phyloP scores from a whole-genome alignment of 2,329 filamentous ascomycete species.

The Arthroderma sp. region DNA sequence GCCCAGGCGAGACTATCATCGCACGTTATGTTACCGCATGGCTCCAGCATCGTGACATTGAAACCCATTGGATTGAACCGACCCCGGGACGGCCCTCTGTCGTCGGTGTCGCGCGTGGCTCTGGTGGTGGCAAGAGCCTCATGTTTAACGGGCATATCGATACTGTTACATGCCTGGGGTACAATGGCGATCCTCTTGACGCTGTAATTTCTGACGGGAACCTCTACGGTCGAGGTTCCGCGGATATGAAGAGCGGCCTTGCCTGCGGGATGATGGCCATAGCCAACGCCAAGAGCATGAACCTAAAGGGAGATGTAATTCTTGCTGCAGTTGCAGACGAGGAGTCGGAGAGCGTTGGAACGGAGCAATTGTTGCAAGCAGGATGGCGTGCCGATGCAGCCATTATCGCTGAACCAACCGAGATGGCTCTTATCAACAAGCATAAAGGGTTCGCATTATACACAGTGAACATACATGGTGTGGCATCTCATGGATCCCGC shows the following conservation, averaged over 20 bases:
- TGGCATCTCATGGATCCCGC: conserved; percentile 24
- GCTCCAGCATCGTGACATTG: conserved; percentile 39
- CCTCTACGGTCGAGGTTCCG: conserved; percentile 13
- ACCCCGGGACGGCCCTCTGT: conserved; percentile 37
- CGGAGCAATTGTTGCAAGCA: conserved; percentile 35
- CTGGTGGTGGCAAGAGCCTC: conserved; percentile 34
- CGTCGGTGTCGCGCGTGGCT: conserved; percentile 35
- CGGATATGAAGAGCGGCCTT: conserved; percentile 42
- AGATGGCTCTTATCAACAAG: conserved; percentile 27
- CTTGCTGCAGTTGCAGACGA: conserved; percentile 43
- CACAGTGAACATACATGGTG: conserved; percentile 21
- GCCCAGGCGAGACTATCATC: conserved; percentile 34
- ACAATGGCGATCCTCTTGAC: conserved; percentile 3
- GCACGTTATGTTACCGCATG: conserved; percentile 37
- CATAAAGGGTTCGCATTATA: conserved; percentile 39
- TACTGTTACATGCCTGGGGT: conserved; percentile 28
- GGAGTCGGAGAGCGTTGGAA: conserved; percentile 39
- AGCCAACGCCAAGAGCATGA: conserved; percentile 23
- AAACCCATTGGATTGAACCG: conserved; percentile 38
- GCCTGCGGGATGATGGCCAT: conserved; percentile 35
- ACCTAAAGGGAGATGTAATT: conserved; percentile 37
- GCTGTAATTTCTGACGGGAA: neutral
- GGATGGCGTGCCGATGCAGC: conserved; percentile 43
- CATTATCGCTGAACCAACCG: conserved; percentile 37
- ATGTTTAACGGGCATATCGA: conserved; percentile 44